Evolutionary conservation across 371 early-diverging fungal genomes (phyloP), one percentile per base, ranked within the genome.

Genomic region (Nematocida sp.): DNA sequence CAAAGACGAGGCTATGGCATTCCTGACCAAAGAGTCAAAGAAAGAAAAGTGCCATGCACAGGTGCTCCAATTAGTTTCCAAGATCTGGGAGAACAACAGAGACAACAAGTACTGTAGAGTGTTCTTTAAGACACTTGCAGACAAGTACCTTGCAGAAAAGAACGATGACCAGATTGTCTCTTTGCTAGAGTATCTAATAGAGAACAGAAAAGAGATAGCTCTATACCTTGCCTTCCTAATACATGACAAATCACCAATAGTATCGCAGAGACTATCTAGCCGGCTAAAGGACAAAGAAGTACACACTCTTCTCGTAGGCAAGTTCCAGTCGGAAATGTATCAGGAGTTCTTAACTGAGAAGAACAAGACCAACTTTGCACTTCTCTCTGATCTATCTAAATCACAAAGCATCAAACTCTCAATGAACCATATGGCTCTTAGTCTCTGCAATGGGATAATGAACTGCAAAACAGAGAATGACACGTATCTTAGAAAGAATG

Each of bases 391-490:
- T 15, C 63, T 75, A 19, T 51, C 76, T 15, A 75, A 75, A 48
- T 34, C 64, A 29, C 63, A 63, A 49, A 75, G 65, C 55, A 54
- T 54, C 11, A 75, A 75, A 43, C 63, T 75, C 21, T 63, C 63
- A 19, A 63, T 65, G 76, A 63, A 63, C 58, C 63, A 75, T 40
- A 63, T 74, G 66, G 92, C 94, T 15, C 87, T 96, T 21, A 89
- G 92, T n/a, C 89, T 95, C 80, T 89, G 93, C 54, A 95, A 99
- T 75, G 93, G 95, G 0, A 89, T 95, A 74, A 92, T 94, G 93
- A 90, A 92, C 79, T 89, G 92, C 21, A 95, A 96, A 62, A 96
- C 98, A 4, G 94, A 96, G 1, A 90, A 91, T 77, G 99, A 99
- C 80, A 90, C 91, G 62, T 94, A 97, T 77, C 86, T 95, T 79